Evolutionary conservation across 2,329 filamentous ascomycete species (phyloP).

Genomic region (Phyllosticta citrichinensis): DNA sequence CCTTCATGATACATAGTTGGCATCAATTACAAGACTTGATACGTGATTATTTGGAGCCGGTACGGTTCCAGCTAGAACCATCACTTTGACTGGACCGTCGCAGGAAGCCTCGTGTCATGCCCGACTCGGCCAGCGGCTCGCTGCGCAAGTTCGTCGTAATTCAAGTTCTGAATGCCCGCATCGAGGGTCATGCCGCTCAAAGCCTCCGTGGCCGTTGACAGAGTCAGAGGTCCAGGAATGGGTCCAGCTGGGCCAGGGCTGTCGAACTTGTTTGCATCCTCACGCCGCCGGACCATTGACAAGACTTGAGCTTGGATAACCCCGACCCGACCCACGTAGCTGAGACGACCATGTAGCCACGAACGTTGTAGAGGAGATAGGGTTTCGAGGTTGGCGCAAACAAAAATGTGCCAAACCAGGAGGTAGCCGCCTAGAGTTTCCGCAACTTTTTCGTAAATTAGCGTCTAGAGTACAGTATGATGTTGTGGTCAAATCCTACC

Average conservation of each 20-base stretch:
- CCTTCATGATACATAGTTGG: no score
- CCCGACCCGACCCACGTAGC: slow-evolving; percentile 28
- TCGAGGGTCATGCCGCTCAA: background rate
- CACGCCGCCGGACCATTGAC: slow-evolving; percentile 9
- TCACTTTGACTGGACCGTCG: background rate
- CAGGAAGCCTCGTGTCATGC: background rate
- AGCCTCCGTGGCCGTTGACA: background rate
- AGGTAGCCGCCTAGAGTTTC: slow-evolving; percentile 31
- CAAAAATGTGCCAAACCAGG: slow-evolving; percentile 32
- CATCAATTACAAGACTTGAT: no score
- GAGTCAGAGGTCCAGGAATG: background rate
- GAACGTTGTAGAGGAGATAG: slow-evolving; percentile 26
- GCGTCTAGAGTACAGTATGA: background rate
- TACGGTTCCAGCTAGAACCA: background rate
- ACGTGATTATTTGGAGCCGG: no score
- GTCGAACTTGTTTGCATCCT: background rate
- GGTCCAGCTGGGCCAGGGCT: background rate
- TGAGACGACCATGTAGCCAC: slow-evolving; percentile 28
- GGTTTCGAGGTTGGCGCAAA: slow-evolving; percentile 27
- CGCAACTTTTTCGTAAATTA: slow-evolving; percentile 21
- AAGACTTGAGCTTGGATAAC: slow-evolving; percentile 14
- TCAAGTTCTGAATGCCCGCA: background rate
- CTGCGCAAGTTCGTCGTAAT: background rate
- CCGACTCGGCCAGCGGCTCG: background rate
- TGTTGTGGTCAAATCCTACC: slow-evolving; percentile 16